Conservation (phyloP, 1,284 basidiomycete species). For the Apiotrichum siamense region DNA sequence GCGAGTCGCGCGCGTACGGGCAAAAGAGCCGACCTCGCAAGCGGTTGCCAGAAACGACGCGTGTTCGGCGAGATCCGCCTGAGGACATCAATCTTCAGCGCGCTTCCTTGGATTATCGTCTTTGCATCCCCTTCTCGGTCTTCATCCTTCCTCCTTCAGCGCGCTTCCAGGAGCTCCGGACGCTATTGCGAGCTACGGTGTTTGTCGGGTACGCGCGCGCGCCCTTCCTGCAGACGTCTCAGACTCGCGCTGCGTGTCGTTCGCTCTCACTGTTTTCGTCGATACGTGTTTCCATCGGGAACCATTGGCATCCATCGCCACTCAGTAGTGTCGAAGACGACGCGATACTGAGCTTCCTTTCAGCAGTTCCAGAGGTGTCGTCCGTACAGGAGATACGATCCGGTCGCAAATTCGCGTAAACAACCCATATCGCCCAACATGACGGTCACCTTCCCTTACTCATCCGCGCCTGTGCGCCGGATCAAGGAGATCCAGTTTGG, state of each 20-base stretch:
- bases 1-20: too few species aligned
- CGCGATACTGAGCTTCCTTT: not conserved
- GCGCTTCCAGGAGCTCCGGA: not conserved
- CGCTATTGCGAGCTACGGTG: not conserved
- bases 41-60: not conserved
- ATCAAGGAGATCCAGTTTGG: slow-evolving; percentile 99
- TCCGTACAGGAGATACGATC: not conserved
- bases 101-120: not conserved
- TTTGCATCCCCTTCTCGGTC: not conserved
- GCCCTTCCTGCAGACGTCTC: not conserved
- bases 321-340: not conserved
- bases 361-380: not conserved
- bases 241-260: too few species aligned
- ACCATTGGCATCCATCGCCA: not conserved
- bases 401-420: not conserved
- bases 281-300: not conserved
- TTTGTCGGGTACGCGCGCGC: not conserved
- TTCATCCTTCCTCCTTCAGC: not conserved
- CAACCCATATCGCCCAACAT: slow-evolving; percentile 25
- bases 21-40: too few species aligned
- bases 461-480: slow-evolving; percentile 84
- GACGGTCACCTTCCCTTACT: slow-evolving; percentile 59
- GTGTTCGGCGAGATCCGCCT: not conserved
- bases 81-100: not conserved
- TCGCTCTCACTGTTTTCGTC: not conserved